These are phyloP conservation scores for Lactuca sativa DNA, from an alignment of 129 eudicot genomes.

Conservation along the genomic window DNA sequence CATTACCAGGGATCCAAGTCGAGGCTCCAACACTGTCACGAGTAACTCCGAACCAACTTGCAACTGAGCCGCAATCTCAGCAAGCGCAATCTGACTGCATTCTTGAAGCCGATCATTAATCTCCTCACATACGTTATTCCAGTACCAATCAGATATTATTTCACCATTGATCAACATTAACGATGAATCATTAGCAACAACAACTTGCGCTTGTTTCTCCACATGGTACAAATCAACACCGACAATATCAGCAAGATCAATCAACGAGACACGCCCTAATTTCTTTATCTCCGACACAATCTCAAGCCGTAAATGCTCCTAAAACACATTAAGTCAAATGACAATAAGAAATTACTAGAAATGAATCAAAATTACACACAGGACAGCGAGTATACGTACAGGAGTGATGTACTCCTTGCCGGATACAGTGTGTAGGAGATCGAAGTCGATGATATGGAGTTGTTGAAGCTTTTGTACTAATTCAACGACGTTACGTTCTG, in stretches of 20 bases:
- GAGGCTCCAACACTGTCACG: slow-evolving; percentile 68
- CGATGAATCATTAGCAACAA: slow-evolving; percentile 59
- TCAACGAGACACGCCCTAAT: slow-evolving; percentile 84
- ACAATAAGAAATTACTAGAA: slow-evolving; percentile 12
- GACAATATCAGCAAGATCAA: slow-evolving; percentile 69
- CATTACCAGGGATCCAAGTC: slow-evolving; percentile 80
- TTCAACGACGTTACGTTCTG: slow-evolving; percentile 97
- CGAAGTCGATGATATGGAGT: slow-evolving; percentile 80
- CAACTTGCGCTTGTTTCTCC: slow-evolving; percentile 76
- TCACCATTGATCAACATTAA: slow-evolving; percentile 87
- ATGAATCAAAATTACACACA: not conserved
- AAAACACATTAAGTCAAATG: slow-evolving; percentile 6
- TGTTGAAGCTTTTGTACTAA: slow-evolving; percentile 88
- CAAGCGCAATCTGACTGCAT: slow-evolving; percentile 93
- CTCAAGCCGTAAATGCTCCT: slow-evolving; percentile 84
- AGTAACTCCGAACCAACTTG: slow-evolving; percentile 92
- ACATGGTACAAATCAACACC: slow-evolving; percentile 98
- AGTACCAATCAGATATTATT: slow-evolving; percentile 69
- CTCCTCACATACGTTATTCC: slow-evolving; percentile 88
- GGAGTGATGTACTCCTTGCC: slow-evolving; percentile 99
- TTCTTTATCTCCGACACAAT: slow-evolving; percentile 65
- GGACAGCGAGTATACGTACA: slow-evolving; percentile 30
- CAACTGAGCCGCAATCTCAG: slow-evolving; percentile 87
- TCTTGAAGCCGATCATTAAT: slow-evolving; percentile 90
- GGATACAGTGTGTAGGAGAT: slow-evolving; percentile 94